Base-by-base conservation (phyloP, 768 basidiomycete genomes). In the Lactarius psammicola region DNA sequence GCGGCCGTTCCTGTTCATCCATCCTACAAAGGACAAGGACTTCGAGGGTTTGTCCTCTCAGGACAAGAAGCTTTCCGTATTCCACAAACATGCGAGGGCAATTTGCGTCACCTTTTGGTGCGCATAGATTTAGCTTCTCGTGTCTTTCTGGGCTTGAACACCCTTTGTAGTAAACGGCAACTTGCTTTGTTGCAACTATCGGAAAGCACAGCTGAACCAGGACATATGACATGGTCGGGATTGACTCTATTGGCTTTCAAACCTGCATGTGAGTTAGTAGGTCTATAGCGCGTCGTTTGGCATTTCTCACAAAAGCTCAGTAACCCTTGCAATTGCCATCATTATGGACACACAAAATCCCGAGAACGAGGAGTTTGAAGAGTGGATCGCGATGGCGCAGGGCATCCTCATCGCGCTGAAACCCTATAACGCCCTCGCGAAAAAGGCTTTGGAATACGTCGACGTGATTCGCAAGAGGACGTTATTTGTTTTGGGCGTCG, bases 361-460 rank as follows among this genome's bases (percentile, higher is more conserved):
- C 20, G 64, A 68, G 51, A 71, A 68, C 30, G 69, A 73, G 56
- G 72, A 72, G 60, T 56, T 73, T 2, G 72, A 71, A 57, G 72
- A 71, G 42, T 73, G 72, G 72, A 68, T 73, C 31, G 59, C 62
- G 23, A 57, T 71, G 44, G 70, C 71, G 10, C 66, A 65, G 44
- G 62, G 61, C 38, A 38, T 71, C 54, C 62, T 71, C 5, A n/a
- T 38, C 40, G 44, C 42, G 9, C 36, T 69, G 20, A 59, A 56
- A 20, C 61, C 70, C 40, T 57, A 62, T 15, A 71, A 71, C 40
- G 53, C 60, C 3, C 64, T 71, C 3, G 70, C 67, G 7, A 44
- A 46, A 15, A 73, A 66, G 23, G 72, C 70, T 26, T 55, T 73
- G 30, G 58, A 67, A 17, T 59, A 66, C 28, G 4, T 72, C 23